These are phyloP conservation scores for Pseudisothecium myosuroides DNA, from an alignment of 225 moss, liverwort and hornwort species.

Conservation along the genomic window DNA sequence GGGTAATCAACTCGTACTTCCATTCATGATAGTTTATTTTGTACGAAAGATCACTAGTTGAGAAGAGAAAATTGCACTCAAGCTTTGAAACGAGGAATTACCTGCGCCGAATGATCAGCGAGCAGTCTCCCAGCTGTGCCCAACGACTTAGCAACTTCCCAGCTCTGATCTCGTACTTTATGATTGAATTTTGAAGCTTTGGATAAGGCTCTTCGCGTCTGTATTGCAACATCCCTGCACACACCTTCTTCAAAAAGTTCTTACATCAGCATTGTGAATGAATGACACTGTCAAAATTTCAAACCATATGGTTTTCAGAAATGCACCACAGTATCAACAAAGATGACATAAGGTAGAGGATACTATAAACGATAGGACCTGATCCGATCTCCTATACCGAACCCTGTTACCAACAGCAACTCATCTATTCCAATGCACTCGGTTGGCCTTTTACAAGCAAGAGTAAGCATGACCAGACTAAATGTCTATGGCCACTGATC, in stretches of 20 bases:
- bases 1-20: not conserved
- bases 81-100: not conserved
- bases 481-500: not conserved
- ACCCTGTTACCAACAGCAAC: not conserved
- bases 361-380: not conserved
- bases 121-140: not conserved
- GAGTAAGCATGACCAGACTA: not conserved
- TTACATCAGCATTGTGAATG: conserved; percentile 13
- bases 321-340: not conserved
- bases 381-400: not conserved
- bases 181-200: not conserved
- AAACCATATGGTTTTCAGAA: not conserved
- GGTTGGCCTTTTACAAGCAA: not conserved
- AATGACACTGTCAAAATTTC: not conserved
- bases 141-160: not conserved
- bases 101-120: conserved; percentile 13
- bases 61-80: not conserved
- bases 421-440: not conserved
- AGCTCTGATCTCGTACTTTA: not conserved
- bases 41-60: not conserved
- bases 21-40: not conserved
- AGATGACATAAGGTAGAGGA: not conserved
- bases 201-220: conserved; percentile 10
- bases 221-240: conserved; percentile 36
- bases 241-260: conserved; percentile 32